These are phyloP conservation scores for Malus hybrid DNA, from an alignment of 331 rosid genomes.

Conservation along the genomic window DNA sequence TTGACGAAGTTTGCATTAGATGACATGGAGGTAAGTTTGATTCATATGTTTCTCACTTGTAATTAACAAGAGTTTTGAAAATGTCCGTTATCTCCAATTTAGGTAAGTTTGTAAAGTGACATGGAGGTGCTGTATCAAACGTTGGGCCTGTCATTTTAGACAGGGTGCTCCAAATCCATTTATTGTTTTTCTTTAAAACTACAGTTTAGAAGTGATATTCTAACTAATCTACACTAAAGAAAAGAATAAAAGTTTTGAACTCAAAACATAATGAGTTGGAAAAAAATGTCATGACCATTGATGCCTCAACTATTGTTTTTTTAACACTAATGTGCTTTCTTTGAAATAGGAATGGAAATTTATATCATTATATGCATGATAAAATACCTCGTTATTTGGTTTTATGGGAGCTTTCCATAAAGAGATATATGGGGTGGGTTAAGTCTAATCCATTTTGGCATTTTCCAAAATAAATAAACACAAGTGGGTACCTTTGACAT, in stretches of 20 bases:
- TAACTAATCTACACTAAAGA: too few relatives aligned
- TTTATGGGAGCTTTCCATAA: too few relatives aligned
- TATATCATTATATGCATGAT: background rate
- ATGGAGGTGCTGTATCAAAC: background rate
- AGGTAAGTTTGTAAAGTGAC: background rate
- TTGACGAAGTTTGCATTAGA: background rate
- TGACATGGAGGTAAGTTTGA: background rate
- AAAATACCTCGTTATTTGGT: background rate
- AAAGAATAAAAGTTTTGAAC: background rate
- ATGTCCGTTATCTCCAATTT: background rate
- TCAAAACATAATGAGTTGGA: too few relatives aligned
- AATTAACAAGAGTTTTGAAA: too few relatives aligned
- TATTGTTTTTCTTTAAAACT: too few relatives aligned
- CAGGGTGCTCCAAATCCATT: background rate
- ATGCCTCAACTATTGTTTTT: background rate
- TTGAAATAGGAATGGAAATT: background rate
- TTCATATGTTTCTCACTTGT: background rate
- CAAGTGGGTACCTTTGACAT: too few relatives aligned
- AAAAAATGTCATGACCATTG: background rate
- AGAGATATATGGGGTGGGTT: too few relatives aligned
- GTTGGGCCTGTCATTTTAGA: background rate
- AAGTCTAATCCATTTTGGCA: too few relatives aligned
- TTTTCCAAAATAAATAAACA: too few relatives aligned
- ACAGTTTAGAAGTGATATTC: too few relatives aligned
- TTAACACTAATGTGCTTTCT: background rate